Base-by-base conservation (phyloP, 73 alveolate species). In the Halteria grandinella region DNA sequence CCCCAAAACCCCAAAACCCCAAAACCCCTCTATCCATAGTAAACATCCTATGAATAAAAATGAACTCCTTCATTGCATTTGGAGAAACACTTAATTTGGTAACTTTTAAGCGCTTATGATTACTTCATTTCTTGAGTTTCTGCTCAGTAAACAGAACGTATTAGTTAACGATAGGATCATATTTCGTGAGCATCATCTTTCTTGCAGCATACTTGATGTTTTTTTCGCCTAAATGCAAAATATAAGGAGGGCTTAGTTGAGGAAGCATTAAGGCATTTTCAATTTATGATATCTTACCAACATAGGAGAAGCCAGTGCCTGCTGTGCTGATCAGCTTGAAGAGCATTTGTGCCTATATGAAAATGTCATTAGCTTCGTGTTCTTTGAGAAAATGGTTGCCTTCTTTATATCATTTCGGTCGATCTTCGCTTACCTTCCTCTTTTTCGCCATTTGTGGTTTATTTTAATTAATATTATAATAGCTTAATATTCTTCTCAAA, bases 401-500 rank as follows among this genome's bases (percentile, higher is more conserved):
- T n/a, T n/a, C n/a, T n/a, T n/a, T n/a, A n/a, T n/a, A n/a, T n/a
- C n/a, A n/a, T n/a, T n/a, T n/a, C n/a, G n/a, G n/a, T n/a, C n/a
- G n/a, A n/a, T n/a, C n/a, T n/a, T n/a, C n/a, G n/a, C n/a, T n/a
- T 55, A 73, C 86, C 79, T 58, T 58, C 72, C 34, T 75, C 87
- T 75, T 75, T 58, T 75, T 75, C 14, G 87, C 87, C 87, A 75
- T 75, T 75, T 53, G n/a, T n/a, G n/a, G n/a, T n/a, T n/a, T n/a
- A n/a, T n/a, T n/a, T n/a, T n/a, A n/a, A n/a, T n/a, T n/a, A n/a
- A n/a, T n/a, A n/a, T n/a, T n/a, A n/a, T n/a, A n/a, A n/a, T n/a
- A n/a, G n/a, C n/a, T n/a, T n/a, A n/a, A n/a, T n/a, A n/a, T n/a
- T n/a, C n/a, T n/a, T n/a, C n/a, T n/a, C n/a, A n/a, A n/a, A n/a